Evolutionary conservation across 2,329 filamentous ascomycete species (phyloP).

Genomic region (Ceratocystis cacaofunesta): DNA sequence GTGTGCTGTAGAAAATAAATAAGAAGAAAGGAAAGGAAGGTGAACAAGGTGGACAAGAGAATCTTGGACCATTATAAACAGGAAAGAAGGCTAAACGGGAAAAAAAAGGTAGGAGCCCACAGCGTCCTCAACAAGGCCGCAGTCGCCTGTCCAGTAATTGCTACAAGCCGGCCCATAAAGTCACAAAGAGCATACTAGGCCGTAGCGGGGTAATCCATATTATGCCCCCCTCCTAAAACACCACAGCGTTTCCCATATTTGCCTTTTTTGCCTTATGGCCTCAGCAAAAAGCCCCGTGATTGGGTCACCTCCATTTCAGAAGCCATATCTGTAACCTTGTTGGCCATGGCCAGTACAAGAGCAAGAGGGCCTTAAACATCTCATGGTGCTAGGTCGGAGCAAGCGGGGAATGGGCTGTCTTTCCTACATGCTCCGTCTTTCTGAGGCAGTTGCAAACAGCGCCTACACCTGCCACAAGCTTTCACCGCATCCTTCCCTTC

Average conservation of each 20-base stretch:
- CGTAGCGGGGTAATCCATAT: neutral
- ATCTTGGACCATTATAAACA: neutral
- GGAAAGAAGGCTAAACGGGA: neutral
- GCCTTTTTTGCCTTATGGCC: neutral
- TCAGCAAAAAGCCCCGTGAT: neutral
- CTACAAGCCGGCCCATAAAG: neutral
- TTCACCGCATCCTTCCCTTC: neutral
- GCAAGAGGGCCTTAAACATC: neutral
- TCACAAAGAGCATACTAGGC: neutral
- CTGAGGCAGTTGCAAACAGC: neutral
- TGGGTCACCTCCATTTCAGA: neutral
- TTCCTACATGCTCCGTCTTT: neutral
- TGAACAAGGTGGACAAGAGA: neutral
- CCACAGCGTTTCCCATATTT: neutral
- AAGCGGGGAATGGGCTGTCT: neutral
- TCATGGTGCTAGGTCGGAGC: neutral
- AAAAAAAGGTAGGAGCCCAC: neutral
- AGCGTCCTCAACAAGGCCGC: neutral
- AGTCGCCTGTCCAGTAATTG: neutral
- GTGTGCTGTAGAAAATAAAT: neutral
- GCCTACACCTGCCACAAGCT: slow-evolving; percentile 4
- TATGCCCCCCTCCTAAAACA: neutral
- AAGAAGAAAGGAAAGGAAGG: slow-evolving; percentile 4
- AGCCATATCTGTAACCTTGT: neutral
- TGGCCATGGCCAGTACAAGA: neutral